These are phyloP conservation scores for Tulasnella sp. DNA, from an alignment of 768 basidiomycete genomes.

Conservation along the genomic window DNA sequence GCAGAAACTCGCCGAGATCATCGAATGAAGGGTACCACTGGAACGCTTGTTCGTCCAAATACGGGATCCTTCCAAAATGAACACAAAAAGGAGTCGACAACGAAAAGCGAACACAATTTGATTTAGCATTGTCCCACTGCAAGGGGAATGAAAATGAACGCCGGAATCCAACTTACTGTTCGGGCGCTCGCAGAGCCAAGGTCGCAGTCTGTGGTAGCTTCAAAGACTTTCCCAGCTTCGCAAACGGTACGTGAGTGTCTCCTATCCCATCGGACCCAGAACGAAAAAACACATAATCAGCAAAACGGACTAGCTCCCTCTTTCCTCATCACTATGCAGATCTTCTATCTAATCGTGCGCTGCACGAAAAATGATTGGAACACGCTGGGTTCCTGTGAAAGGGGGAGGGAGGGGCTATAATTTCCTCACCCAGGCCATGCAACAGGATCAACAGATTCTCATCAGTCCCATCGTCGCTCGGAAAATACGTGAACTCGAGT, in stretches of 20 bases:
- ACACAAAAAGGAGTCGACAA: background rate
- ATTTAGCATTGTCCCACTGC: slow-evolving; percentile 1
- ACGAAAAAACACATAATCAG: background rate
- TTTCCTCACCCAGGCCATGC: slow-evolving; percentile 72
- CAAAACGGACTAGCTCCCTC: background rate
- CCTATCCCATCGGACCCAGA: slow-evolving; percentile 46
- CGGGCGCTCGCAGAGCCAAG: slow-evolving; percentile 74
- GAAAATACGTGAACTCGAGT: slow-evolving; percentile 55
- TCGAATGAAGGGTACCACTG: slow-evolving; percentile 88
- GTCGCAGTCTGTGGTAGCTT: slow-evolving; percentile 88
- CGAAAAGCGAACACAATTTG: background rate
- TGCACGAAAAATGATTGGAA: background rate
- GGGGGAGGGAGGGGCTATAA: background rate
- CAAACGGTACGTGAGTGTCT: slow-evolving; percentile 75
- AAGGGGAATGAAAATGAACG: slow-evolving; percentile 6
- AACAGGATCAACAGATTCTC: slow-evolving; percentile 80
- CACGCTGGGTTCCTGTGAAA: background rate
- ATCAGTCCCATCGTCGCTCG: slow-evolving; percentile 80
- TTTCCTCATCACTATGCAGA: background rate
- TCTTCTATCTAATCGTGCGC: slow-evolving; percentile 6
- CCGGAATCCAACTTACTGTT: slow-evolving; percentile 47
- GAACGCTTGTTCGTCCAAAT: slow-evolving; percentile 61
- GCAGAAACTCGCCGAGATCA: slow-evolving; percentile 65
- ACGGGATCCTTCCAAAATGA: slow-evolving; percentile 57
- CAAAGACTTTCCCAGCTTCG: slow-evolving; percentile 63